phyloP scores from a whole-genome alignment of 108 stramenopile species.

The Schizochytrium sp. region DNA sequence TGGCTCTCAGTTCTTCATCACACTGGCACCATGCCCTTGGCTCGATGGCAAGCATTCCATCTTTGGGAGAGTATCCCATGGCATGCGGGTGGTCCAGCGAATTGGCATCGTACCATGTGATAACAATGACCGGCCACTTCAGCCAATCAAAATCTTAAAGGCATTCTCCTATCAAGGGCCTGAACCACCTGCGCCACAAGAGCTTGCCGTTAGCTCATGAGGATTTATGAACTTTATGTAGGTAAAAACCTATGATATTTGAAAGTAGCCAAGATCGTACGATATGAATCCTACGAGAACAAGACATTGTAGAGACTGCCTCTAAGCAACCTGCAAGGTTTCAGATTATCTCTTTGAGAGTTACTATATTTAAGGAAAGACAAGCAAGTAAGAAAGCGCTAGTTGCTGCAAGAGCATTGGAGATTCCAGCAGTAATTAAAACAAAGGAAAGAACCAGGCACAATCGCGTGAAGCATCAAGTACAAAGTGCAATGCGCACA shows the following conservation, averaged over 20 bases:
- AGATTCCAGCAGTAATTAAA: too few relatives aligned
- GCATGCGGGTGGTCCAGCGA: slow-evolving; percentile 66
- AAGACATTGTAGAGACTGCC: too few relatives aligned
- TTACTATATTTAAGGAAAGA: too few relatives aligned
- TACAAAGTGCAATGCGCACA: too few relatives aligned
- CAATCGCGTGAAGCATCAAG: too few relatives aligned
- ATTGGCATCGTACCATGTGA: slow-evolving; percentile 56
- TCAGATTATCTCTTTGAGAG: too few relatives aligned
- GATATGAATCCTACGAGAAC: too few relatives aligned
- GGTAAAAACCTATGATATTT: neutral
- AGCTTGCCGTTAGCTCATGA: neutral
- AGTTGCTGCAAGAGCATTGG: too few relatives aligned
- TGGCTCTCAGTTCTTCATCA: slow-evolving; percentile 88
- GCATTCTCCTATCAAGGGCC: neutral
- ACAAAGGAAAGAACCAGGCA: too few relatives aligned
- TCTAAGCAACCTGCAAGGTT: too few relatives aligned
- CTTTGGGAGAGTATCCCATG: slow-evolving; percentile 62
- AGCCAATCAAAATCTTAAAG: neutral
- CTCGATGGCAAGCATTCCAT: slow-evolving; percentile 71
- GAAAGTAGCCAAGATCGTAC: too few relatives aligned
- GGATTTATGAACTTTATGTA: neutral
- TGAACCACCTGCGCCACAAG: neutral
- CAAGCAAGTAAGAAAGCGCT: too few relatives aligned
- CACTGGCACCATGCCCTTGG: slow-evolving; percentile 71
- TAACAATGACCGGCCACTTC: slow-evolving; percentile 23